Conservation (phyloP, 495 filamentous ascomycete genomes). For the Aspergillus incahuasiensis region DNA sequence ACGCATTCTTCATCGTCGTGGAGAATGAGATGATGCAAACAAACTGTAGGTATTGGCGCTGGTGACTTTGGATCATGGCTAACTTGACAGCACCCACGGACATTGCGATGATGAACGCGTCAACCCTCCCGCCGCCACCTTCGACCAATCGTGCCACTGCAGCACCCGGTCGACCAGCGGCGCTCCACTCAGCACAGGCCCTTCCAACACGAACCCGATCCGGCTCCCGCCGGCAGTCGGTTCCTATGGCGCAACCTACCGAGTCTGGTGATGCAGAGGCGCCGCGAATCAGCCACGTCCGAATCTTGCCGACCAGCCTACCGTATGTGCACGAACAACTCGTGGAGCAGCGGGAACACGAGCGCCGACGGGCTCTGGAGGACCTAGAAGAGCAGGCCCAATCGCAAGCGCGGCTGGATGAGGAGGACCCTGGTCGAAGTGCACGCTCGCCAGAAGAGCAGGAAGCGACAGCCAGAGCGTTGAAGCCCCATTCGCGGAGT, state of each 20-base stretch:
- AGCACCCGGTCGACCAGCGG: conserved; percentile 19
- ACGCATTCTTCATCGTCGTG: conserved; percentile 94
- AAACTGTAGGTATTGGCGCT: conserved; percentile 60
- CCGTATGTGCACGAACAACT: conserved; percentile 84
- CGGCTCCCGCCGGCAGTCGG: conserved; percentile 25
- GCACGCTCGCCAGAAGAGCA: conserved; percentile 66
- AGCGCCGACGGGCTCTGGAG: conserved; percentile 30
- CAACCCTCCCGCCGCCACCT: conserved; percentile 23
- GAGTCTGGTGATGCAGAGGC: conserved; percentile 30
- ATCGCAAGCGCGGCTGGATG: conserved; percentile 26
- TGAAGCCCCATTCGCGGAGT: conserved; percentile 75
- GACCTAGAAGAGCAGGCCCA: conserved; percentile 22
- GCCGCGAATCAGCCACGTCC: conserved; percentile 67
- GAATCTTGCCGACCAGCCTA: conserved; percentile 83
- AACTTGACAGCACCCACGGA: conserved; percentile 38
- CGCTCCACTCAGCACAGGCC: conserved; percentile 18
- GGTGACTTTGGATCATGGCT: background rate
- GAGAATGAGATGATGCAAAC: conserved; percentile 98
- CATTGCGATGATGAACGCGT: conserved; percentile 32
- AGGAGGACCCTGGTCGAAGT: conserved; percentile 43
- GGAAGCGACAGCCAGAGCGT: conserved; percentile 64
- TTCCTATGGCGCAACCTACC: conserved; percentile 24
- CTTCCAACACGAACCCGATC: conserved; percentile 20
- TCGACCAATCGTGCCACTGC: conserved; percentile 16
- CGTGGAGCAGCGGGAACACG: conserved; percentile 67